Base-by-base conservation (phyloP, 1,284 basidiomycete genomes). In the Pholiota adiposa region DNA sequence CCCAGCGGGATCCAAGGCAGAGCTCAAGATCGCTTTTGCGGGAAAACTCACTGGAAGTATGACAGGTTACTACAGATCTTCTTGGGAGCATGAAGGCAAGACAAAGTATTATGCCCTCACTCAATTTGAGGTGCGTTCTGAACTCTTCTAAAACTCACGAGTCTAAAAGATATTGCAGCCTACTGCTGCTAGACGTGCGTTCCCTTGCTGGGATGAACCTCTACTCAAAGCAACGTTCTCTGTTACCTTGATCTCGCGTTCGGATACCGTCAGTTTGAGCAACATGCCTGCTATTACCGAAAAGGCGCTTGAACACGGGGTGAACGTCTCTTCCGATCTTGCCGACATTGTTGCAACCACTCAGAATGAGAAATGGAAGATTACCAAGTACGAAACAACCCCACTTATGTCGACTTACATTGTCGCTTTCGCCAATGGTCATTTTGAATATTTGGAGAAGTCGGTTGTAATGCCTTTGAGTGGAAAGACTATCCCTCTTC, bases 121-220 rank as follows among this genome's bases (percentile, higher is more conserved):
- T 31, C 93, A 96, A 73, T 92, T 92, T 63, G 88, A 89, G 79
- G 89, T 87, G 58, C 29, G 60, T 50, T 25, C 33, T 9, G 51
- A 7, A 19, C 38, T 31, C 23, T 0, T 23, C 8, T n/a, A 6
- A 34, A 50, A 33, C 7, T 18, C 36, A 31, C 4, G 14, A 55
- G 65, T 40, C 33, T 44, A 27, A 48, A 21, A 38, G n/a, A n/a
- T 19, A 33, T 77, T 48, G 25, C 61, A 98, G 88, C 89, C 96
- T 18, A 97, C 94, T 25, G 87, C 89, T 59, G 95, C 95, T 4
- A 82, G 96, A 60, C 82, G 86, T 54, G 89, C 90, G 9, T 93
- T 94, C 75, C 93, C 93, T 27, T 90, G 86, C 74, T 98, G 93
- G 93, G 97, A 98, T 73, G 96, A 98, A 73, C 97, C 97, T 23